A percentile compares a stretch with the other conserved stretches of the same genome.
These are phyloP conservation scores for Hyphodiscus hymeniophilus DNA, from an alignment of 495 filamentous ascomycete species.

Conservation along the genomic window DNA sequence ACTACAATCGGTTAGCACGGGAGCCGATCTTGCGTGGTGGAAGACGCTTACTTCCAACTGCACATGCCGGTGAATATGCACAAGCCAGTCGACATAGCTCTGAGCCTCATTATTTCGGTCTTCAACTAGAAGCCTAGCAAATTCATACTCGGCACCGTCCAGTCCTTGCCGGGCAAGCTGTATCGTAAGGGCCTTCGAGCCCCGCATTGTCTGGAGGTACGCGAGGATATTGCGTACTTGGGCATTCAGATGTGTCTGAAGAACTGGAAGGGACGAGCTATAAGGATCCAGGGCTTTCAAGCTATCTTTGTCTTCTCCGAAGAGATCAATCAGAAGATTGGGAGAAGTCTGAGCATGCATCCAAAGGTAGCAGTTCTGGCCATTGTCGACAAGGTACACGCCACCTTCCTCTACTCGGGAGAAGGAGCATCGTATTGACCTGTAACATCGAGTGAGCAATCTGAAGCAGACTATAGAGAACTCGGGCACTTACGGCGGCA, in stretches of 20 bases:
- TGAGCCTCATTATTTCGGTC: slow-evolving; percentile 96
- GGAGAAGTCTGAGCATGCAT: slow-evolving; percentile 67
- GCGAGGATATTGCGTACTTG: slow-evolving; percentile 91
- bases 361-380: slow-evolving; percentile 86
- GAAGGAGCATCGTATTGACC: slow-evolving; percentile 72
- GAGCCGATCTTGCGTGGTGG: too few species aligned
- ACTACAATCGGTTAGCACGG: slow-evolving; percentile 23
- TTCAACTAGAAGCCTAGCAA: slow-evolving; percentile 82
- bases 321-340: slow-evolving; percentile 84
- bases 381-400: slow-evolving; percentile 96
- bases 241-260: slow-evolving; percentile 90
- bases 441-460: too few species aligned
- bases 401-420: slow-evolving; percentile 87
- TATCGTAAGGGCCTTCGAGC: slow-evolving; percentile 79
- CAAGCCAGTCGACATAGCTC: slow-evolving; percentile 97
- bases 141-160: slow-evolving; percentile 95
- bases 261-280: slow-evolving; percentile 61
- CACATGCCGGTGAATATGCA: slow-evolving; percentile 86
- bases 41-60: slow-evolving; percentile 66
- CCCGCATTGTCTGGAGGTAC: slow-evolving; percentile 71
- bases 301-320: slow-evolving; percentile 66
- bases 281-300: slow-evolving; percentile 73
- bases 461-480: too few species aligned
- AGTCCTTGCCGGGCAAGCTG: slow-evolving; percentile 90
- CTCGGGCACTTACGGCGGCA: slow-evolving; percentile 53